phyloP scores from a whole-genome alignment of 352 stramenopile species.

The Globisporangium paroecandrum region DNA sequence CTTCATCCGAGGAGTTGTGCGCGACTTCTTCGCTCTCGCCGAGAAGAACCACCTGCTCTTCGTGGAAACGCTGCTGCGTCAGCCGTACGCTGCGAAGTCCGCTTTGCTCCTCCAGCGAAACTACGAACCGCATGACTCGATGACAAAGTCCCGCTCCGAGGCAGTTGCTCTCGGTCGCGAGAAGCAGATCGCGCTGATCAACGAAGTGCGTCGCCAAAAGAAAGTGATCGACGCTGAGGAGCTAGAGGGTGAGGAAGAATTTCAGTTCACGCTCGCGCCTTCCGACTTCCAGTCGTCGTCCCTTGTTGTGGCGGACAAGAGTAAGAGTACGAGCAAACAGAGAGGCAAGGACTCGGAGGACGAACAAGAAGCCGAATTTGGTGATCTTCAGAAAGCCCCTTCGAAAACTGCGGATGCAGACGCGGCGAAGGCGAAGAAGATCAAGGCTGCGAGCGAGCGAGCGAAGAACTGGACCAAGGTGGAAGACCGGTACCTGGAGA shows the following conservation, averaged over 20 bases:
- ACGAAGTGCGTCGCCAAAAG: slow-evolving; percentile 62
- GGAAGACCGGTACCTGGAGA: slow-evolving; percentile 77
- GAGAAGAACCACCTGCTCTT: slow-evolving; percentile 82
- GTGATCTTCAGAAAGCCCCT: neutral
- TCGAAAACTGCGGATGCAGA: neutral
- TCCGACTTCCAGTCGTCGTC: slow-evolving; percentile 62
- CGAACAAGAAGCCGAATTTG: slow-evolving; percentile 27
- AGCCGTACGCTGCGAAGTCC: slow-evolving; percentile 63
- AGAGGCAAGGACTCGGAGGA: neutral
- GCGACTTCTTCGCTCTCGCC: slow-evolving; percentile 75
- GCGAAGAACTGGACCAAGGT: slow-evolving; percentile 83
- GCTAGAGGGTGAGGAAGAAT: slow-evolving; percentile 76
- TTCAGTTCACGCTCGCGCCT: slow-evolving; percentile 63
- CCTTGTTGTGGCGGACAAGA: slow-evolving; percentile 23
- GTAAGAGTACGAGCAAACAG: neutral
- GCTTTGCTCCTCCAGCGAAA: slow-evolving; percentile 71
- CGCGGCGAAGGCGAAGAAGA: slow-evolving; percentile 2
- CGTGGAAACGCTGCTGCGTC: slow-evolving; percentile 67
- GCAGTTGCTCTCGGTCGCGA: slow-evolving; percentile 61
- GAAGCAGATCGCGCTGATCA: slow-evolving; percentile 52
- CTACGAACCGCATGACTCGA: slow-evolving; percentile 67
- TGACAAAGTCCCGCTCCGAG: slow-evolving; percentile 58
- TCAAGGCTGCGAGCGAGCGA: slow-evolving; percentile 38
- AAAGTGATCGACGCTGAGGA: slow-evolving; percentile 72
- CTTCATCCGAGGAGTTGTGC: slow-evolving; percentile 75